These are phyloP conservation scores for Pseudopithomyces maydicus DNA, from an alignment of 2,329 filamentous ascomycete species.

Conservation along the genomic window DNA sequence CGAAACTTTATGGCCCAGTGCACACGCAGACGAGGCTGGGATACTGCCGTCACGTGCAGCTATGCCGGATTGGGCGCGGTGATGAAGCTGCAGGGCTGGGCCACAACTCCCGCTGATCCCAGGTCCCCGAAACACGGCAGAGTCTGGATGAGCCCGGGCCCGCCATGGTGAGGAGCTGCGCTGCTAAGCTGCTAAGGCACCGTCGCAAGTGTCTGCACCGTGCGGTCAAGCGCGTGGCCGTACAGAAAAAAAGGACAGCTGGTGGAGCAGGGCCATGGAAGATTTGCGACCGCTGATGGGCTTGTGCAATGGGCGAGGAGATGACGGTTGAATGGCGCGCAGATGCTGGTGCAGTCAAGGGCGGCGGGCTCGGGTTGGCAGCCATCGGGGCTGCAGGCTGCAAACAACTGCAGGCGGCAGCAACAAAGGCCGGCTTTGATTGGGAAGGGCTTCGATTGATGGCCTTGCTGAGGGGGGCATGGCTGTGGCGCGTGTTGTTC, in stretches of 20 bases:
- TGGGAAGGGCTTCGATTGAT: background rate
- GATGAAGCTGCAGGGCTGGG: conserved; percentile 3
- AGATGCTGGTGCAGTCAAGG: background rate
- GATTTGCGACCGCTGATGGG: background rate
- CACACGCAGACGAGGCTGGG: background rate
- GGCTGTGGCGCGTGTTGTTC: conserved; percentile 5
- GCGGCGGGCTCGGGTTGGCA: background rate
- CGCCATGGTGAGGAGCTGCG: background rate
- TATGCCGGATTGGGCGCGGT: background rate
- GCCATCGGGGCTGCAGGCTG: background rate
- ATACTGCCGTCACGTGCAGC: conserved; percentile 4
- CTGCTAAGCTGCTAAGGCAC: background rate
- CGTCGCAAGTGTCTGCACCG: background rate
- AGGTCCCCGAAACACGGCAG: conserved; percentile 6
- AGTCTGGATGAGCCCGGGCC: conserved; percentile 3
- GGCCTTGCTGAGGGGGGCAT: background rate
- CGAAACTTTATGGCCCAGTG: background rate
- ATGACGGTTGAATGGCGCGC: conserved; percentile 1
- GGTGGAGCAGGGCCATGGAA: background rate
- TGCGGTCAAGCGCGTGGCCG: background rate
- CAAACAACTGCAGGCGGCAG: conserved; percentile 1
- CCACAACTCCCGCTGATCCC: conserved; percentile 1
- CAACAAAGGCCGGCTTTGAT: background rate
- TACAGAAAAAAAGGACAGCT: background rate
- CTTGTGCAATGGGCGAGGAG: conserved; percentile 1